Percentiles rank a stretch among this genome's conserved stretches.
phyloP scores from a whole-genome alignment of 2,329 filamentous ascomycete genomes.

The Calonectria montana region DNA sequence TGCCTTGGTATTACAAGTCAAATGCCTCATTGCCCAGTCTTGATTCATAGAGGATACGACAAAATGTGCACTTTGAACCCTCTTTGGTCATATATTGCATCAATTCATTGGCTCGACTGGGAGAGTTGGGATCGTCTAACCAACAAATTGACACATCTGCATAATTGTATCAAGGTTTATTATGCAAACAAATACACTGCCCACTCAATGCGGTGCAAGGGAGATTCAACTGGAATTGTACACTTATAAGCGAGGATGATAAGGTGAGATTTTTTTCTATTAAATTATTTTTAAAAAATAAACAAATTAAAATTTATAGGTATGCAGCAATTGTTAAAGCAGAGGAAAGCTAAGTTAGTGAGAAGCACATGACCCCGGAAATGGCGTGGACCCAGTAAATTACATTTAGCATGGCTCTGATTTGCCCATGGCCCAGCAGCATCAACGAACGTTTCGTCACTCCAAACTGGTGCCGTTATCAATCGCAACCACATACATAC shows the following conservation, averaged over 20 bases:
- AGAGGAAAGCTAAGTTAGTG: background rate
- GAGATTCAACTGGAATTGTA: too few relatives aligned
- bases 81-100: background rate
- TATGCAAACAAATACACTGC: background rate
- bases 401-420: conserved; percentile 28
- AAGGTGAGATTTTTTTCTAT: too few relatives aligned
- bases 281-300: too few relatives aligned
- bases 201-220: background rate
- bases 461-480: background rate
- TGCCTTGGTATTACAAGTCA: background rate
- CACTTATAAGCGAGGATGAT: too few relatives aligned
- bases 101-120: background rate
- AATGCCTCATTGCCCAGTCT: background rate
- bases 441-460: background rate
- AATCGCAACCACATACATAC: background rate
- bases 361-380: background rate
- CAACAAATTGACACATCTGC: background rate
- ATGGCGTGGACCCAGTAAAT: conserved; percentile 1
- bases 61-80: background rate
- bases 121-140: background rate
- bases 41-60: background rate
- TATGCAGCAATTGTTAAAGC: too few relatives aligned
- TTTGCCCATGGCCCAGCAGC: conserved; percentile 10
- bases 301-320: too few relatives aligned
- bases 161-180: background rate